Evolutionary conservation across 2,329 filamentous ascomycete species (phyloP).

Genomic region (Nemania serpens): DNA sequence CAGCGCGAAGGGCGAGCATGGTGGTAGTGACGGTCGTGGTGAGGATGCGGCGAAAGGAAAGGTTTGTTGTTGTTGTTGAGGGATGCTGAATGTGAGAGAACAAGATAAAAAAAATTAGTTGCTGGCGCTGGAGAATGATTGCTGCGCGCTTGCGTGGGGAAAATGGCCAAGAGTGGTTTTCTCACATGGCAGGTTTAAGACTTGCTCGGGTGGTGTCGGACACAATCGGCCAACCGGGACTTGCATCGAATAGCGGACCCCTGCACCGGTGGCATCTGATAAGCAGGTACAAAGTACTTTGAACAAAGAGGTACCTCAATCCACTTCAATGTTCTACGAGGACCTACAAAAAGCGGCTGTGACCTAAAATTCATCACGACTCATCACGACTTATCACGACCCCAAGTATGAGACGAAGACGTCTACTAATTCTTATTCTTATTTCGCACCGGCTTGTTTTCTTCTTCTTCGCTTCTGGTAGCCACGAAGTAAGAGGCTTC

Average conservation of each 20-base stretch:
- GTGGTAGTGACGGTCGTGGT: constrained; percentile 53
- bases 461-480: too few species aligned
- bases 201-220: constrained; percentile 38
- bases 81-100: constrained; percentile 8
- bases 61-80: constrained; percentile 18
- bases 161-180: constrained; percentile 32
- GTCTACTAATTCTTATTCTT: too few species aligned
- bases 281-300: too few species aligned
- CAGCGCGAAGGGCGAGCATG: constrained; percentile 83
- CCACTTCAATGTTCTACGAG: not conserved
- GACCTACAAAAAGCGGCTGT: too few species aligned
- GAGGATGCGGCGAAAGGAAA: constrained; percentile 29
- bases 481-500: too few species aligned
- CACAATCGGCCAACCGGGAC: constrained; percentile 19
- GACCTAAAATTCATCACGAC: too few species aligned
- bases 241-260: not conserved
- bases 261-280: constrained; percentile 34
- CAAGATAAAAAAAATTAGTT: constrained; percentile 9
- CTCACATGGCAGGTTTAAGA: constrained; percentile 8
- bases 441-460: too few species aligned
- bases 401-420: too few species aligned
- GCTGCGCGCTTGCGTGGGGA: constrained; percentile 24
- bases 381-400: too few species aligned
- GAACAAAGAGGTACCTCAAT: too few species aligned
- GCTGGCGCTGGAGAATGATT: constrained; percentile 23